Evolutionary conservation across 202 grass and related monocot genomes (phyloP).

Genomic region (Alloteropsis angusta): DNA sequence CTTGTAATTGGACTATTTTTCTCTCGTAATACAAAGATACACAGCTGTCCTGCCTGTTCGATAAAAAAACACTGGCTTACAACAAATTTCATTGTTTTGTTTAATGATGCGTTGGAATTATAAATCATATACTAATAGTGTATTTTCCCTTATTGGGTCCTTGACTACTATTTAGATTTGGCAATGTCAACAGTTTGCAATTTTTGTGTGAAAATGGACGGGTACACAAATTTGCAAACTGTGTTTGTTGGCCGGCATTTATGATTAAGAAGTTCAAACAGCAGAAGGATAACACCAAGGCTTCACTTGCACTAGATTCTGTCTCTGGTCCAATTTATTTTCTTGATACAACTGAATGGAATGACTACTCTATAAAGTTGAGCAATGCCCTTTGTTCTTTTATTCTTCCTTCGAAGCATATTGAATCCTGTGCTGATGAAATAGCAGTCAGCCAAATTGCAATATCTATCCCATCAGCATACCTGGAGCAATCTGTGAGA

Average conservation of each 20-base stretch:
- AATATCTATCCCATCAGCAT: conserved; percentile 52
- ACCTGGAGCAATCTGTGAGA: conserved; percentile 85
- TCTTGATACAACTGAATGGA: conserved; percentile 73
- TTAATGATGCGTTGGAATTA: not conserved
- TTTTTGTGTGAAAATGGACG: conserved; percentile 91
- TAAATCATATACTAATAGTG: not conserved
- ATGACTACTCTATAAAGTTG: conserved; percentile 65
- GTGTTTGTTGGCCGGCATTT: conserved; percentile 86
- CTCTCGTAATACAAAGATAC: too few species aligned
- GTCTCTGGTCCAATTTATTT: conserved; percentile 27
- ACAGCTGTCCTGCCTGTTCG: too few species aligned
- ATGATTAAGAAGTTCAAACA: conserved; percentile 63
- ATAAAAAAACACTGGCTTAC: not conserved
- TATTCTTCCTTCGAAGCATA: conserved; percentile 62
- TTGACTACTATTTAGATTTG: conserved; percentile 73
- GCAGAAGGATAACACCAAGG: conserved; percentile 21
- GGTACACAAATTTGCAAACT: conserved; percentile 93
- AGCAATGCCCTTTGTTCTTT: conserved; percentile 84
- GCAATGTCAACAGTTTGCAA: conserved; percentile 71
- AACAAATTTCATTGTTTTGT: not conserved
- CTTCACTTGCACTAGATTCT: conserved; percentile 25
- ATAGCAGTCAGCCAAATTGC: conserved; percentile 46
- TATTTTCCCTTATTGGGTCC: conserved; percentile 15
- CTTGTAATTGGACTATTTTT: too few species aligned
- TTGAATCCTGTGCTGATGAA: conserved; percentile 38